Base-by-base conservation (phyloP, 352 stramenopile species). In the Phytophthora cactorum region DNA sequence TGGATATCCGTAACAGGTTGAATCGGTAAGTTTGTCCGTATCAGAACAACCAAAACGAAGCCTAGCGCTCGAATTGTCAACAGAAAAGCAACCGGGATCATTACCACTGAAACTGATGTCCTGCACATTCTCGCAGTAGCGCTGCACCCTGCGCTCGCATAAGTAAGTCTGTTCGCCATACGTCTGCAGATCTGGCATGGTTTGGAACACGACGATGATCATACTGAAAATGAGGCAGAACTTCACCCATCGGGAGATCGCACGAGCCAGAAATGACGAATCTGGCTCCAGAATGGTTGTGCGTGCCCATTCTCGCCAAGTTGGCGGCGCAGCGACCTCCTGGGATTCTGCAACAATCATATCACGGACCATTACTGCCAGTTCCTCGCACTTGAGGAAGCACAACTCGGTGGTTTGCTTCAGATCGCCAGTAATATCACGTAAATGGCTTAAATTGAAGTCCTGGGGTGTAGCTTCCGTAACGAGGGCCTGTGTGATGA, bases 121-220 rank as follows among this genome's bases (percentile, higher is more conserved):
- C 0, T 39, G 31, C 0, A 70, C 75, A 7, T 67, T 57, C 3
- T 69, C 59, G 28, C 85, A 93, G 59, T 93, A 93, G 5, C 49
- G 44, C 50, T 87, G 39, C 10, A 90, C 85, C 7, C 77, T 70
- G 11, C 72, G 71, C 58, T 93, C 85, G 44, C 85, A 93, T 47
- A 92, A 60, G 17, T 75, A 73, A 8, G 83, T 91, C 10, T 71
- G 12, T 25, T 91, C 81, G 31, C 83, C 83, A 62, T 90, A 92
- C 10, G 79, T 86, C 47, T 93, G 85, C 31, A 93, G 59, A 25
- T 93, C 85, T 1, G 85, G 85, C 83, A 93, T 91, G 15, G 85
- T 93, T 59, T 93, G 79, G 46, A 91, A 84, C 28, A 90, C 71
- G n/a, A 93, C 81, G 39, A 91, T 75, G 66, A 89, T 72, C 77